Evolutionary conservation across 352 stramenopile species (phyloP), one percentile per base, ranked within the genome.

Genomic region (Phytophthora chlamydospora): DNA sequence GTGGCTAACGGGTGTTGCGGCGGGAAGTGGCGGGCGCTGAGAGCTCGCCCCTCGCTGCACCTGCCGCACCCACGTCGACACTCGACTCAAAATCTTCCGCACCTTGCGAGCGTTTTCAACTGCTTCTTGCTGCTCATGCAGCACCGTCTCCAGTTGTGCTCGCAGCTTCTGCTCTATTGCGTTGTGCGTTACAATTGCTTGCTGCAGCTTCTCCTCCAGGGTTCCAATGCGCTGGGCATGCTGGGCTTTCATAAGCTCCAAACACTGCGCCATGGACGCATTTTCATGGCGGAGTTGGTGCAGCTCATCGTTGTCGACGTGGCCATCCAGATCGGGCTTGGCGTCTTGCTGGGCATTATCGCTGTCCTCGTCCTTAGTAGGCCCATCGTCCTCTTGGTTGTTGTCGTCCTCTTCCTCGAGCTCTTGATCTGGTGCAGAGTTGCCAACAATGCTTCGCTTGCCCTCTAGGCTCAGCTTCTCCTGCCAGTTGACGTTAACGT

Each of bases 61-160:
- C 43, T 70, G 59, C 33, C 50, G 60, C 36, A 70, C 34, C 66
- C 66, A 73, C 19, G 6, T 50, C 13, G 60, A 67, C 13, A 73
- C 35, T 4, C 66, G 60, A 3, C 17, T 55, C 50, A 73, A 44
- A 24, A 73, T 36, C 2, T 31, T 40, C 34, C 60, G 53, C 19
- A 73, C 48, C 38, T 70, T 70, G 35, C 54, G 66, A n/a, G 62
- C 62, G 43, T 63, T 72, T 34, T 75, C 67, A 14, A 48, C 67
- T 8, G 67, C 62, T 0, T 34, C 56, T 59, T 64, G 38, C 19
- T 75, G 62, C 29, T 68, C 51, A 9, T 58, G 43, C 21, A 53
- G 38, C 5, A 71, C 48, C 34, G 31, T 41, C 3, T 62, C 27
- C 13, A 75, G 43, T 36, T 72, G 51, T 1, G 34, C 27, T 12